Base-by-base conservation (phyloP, 805 yeast genomes). In the Wickerhamiella hasegawae region DNA sequence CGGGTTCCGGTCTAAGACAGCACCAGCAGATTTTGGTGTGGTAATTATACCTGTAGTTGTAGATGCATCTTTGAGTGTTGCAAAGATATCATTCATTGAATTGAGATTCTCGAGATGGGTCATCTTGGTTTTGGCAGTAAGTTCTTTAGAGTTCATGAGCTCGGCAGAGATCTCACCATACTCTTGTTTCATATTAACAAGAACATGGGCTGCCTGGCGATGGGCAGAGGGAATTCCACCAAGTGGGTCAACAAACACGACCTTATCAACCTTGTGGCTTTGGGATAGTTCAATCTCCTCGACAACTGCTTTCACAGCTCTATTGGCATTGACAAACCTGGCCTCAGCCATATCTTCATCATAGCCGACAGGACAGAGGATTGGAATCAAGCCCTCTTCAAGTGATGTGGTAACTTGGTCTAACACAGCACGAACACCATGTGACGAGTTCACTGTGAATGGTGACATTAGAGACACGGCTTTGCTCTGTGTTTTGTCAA, bases 191-290 rank as follows among this genome's bases (percentile, higher is more conserved):
- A 87, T 56, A 49, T 90, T 87, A 39, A 87, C 74, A 40, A 78
- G 77, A 1, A 90, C 92, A 54, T 90, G 98, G 2, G 62, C 57
- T 3, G 84, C 73, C 39, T 73, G 69, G 39, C 97, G 65, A 50
- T 83, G 94, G 18, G 73, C 60, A 1, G 92, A 78, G 0, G 97
- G 97, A 5, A 83, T 76, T 0, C 99, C 99, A 1, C 99, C 99
- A 15, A 68, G 52, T 1, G 74, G 70, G 47, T 84, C 96, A 21
- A 90, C 60, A 42, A 76, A 73, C 5, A 87, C 69, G 20, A 87
- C 57, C 45, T 90, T 90, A 43, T 90, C 98, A 29, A 90, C 68
- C 1, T 62, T n/a, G 35, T 40, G 32, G 22, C 42, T 33, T 11
- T 54, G 52, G 23, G 57, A 40, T 9, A 46, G 40, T 11, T 43